A percentile compares a stretch with the other conserved stretches of the same genome.
Evolutionary conservation across 176 grass and related monocot genomes (phyloP).

Genomic region (Leersia perrieri): DNA sequence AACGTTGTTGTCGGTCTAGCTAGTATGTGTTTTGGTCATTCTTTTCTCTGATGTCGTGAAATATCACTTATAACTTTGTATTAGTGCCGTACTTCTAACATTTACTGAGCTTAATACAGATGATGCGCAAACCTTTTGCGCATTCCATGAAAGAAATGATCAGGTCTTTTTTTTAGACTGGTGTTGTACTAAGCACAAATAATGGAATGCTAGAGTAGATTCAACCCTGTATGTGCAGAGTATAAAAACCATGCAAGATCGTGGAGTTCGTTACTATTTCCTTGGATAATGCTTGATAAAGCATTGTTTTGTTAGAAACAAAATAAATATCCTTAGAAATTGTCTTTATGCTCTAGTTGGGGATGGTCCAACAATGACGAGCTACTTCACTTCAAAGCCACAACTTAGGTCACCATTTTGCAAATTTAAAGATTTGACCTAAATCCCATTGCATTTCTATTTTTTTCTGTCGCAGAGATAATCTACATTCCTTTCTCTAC

Average conservation of each 20-base stretch:
- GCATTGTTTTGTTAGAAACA: background rate
- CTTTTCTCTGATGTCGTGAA: no score
- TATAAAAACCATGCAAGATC: no score
- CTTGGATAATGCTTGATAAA: background rate
- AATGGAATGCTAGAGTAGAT: background rate
- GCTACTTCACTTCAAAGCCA: background rate
- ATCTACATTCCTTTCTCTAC: background rate
- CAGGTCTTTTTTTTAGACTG: no score
- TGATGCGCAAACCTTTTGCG: no score
- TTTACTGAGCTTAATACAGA: no score
- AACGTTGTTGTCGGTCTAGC: no score
- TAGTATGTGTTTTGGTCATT: no score
- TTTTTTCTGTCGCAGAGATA: background rate
- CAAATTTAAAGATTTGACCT: background rate
- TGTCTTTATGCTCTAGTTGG: background rate
- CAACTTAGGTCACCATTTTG: background rate
- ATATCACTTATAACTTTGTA: no score
- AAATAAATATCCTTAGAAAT: background rate
- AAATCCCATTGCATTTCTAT: background rate
- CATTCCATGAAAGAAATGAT: no score
- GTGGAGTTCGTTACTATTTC: background rate
- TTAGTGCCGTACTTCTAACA: no score
- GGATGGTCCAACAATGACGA: conserved; percentile 2
- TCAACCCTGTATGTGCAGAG: background rate
- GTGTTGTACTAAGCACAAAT: background rate